phyloP scores from a whole-genome alignment of 345 rosid genomes.

The Jatropha curcas region DNA sequence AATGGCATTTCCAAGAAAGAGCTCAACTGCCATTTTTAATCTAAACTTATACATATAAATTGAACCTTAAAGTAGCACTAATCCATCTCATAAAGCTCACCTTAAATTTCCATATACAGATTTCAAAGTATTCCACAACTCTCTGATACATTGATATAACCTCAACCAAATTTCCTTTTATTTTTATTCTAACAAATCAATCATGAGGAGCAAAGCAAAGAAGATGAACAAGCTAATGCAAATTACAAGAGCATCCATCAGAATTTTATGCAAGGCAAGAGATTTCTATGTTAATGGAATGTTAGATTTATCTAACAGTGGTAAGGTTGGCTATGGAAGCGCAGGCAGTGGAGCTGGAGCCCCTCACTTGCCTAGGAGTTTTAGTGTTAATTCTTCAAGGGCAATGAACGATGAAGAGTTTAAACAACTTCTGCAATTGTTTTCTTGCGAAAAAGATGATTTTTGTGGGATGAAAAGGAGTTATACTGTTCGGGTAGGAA shows the following conservation, averaged over 20 bases:
- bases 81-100: too few species aligned
- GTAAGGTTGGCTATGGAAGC: constrained; percentile 17
- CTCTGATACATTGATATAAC: too few species aligned
- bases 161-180: too few species aligned
- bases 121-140: too few species aligned
- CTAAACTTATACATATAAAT: neutral
- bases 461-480: constrained; percentile 27
- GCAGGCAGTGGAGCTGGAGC: constrained; percentile 22
- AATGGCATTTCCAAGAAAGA: too few species aligned
- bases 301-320: constrained; percentile 26
- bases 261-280: constrained; percentile 35
- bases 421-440: constrained; percentile 17
- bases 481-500: constrained; percentile 52
- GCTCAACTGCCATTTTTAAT: neutral
- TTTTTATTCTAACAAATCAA: neutral
- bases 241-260: constrained; percentile 22
- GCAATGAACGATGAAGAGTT: constrained; percentile 15
- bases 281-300: constrained; percentile 37
- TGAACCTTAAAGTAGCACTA: neutral
- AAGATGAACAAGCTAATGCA: constrained; percentile 28
- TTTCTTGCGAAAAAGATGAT: constrained; percentile 18
- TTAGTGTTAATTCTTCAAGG: constrained; percentile 30
- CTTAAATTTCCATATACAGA: too few species aligned
- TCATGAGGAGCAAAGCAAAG: constrained; percentile 21
- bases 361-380: constrained; percentile 30